Evolutionary conservation across 2,329 filamentous ascomycete genomes (phyloP), one percentile per base, ranked within the genome.

Genomic region (Didymella lethalis): DNA sequence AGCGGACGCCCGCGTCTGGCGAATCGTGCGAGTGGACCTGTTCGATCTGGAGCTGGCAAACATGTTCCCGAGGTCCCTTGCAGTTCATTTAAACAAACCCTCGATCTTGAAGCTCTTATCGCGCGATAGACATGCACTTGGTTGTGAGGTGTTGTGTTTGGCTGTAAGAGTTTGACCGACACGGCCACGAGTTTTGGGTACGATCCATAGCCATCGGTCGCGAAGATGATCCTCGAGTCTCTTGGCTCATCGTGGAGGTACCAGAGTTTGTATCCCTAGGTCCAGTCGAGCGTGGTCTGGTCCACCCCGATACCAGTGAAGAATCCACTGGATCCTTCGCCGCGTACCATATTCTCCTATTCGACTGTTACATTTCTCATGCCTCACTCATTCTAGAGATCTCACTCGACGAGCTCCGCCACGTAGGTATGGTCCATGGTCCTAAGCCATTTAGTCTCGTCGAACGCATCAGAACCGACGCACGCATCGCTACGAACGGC

Each of bases 391-490:
- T 66, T 18, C 62, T 66, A 10, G 62, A 63, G 43, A 59, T 64
- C 10, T 29, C 53, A 7, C 41, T 47, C 10, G 60, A 64, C 44
- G 56, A 64, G 40, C 62, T 66, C 20, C 62, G 64, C 34, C 59
- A 55, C 11, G 57, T 64, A 8, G 49, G 43, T 38, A 61, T 66
- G 49, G 44, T 66, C 4, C 63, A 66, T 40, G 64, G 64, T 3
- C 62, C 62, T 20, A 64, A 64, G 23, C 64, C 60, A 11, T 66
- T 66, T 41, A 66, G 62, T 18, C 57, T 66, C 10, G 48, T 66
- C 28, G 62, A 64, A 40, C 64, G 59, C 29, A 64, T 64, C 11
- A 62, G 62, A 2, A 40, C 32, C 2, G 48, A 64, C 10, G 54
- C 64, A 26, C 59, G 59, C 14, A n/a, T 66, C 4, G 62, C 62